Evolutionary conservation across 1,139 yeast species (phyloP).

Genomic region (Kodamaea sp.): DNA sequence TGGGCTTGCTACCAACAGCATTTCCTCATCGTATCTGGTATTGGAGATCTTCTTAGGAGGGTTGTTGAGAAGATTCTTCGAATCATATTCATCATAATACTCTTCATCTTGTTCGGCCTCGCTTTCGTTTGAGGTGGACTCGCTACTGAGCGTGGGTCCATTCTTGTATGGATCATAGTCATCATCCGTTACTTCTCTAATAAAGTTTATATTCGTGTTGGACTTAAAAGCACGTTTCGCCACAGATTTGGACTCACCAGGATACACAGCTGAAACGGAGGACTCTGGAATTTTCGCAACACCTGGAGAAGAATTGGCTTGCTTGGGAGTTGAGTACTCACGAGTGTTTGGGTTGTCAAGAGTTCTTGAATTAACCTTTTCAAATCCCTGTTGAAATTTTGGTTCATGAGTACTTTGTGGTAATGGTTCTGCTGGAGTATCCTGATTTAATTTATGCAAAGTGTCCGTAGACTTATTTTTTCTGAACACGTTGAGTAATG

Average conservation of each 20-base stretch:
- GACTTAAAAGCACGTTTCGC: slow-evolving; percentile 16
- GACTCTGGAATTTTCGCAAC: not conserved
- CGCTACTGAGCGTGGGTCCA: slow-evolving; percentile 1
- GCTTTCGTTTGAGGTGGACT: slow-evolving; percentile 7
- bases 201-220: slow-evolving; percentile 29
- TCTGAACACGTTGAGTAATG: slow-evolving; percentile 26
- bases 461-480: slow-evolving; percentile 26
- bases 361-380: slow-evolving; percentile 1
- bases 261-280: not conserved
- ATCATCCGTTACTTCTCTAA: slow-evolving; percentile 37
- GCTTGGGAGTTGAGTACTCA: not conserved
- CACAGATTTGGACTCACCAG: not conserved
- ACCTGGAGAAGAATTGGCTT: not conserved
- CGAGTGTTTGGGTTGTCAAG: not conserved
- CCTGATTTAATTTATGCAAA: slow-evolving; percentile 12
- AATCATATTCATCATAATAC: slow-evolving; percentile 22
- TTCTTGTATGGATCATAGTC: slow-evolving; percentile 13
- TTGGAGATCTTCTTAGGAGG: slow-evolving; percentile 31
- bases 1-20: slow-evolving; percentile 18
- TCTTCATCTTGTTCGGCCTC: slow-evolving; percentile 14
- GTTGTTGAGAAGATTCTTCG: slow-evolving; percentile 23
- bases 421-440: not conserved
- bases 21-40: slow-evolving; percentile 32
- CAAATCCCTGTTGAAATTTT: not conserved
- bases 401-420: not conserved